Evolutionary conservation across 2,329 filamentous ascomycete genomes (phyloP).

Genomic region (Cytospora mali): DNA sequence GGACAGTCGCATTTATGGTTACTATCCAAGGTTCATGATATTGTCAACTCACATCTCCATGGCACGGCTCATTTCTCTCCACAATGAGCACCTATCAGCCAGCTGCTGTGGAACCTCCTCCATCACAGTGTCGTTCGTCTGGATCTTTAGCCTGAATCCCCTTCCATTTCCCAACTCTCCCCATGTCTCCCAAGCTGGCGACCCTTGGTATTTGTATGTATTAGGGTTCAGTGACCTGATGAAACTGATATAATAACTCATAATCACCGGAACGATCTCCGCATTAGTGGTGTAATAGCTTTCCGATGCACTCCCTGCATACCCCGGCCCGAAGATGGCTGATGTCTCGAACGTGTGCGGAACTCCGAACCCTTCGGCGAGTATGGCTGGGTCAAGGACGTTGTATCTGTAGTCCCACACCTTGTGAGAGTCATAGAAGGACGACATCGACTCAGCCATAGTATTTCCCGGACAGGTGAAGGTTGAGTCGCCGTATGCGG

Average conservation of each 20-base stretch:
- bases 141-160: conserved; percentile 43
- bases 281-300: conserved; percentile 51
- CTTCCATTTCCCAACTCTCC: conserved; percentile 30
- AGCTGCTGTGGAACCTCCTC: conserved; percentile 41
- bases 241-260: conserved; percentile 55
- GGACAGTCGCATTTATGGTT: no score
- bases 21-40: no score
- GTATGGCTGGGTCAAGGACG: conserved; percentile 43
- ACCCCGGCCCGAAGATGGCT: conserved; percentile 51
- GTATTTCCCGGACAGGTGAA: conserved; percentile 49
- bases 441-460: conserved; percentile 54
- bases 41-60: conserved; percentile 36
- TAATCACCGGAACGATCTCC: conserved; percentile 48
- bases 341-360: conserved; percentile 51
- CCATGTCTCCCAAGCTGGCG: conserved; percentile 49
- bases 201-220: conserved; percentile 34
- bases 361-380: conserved; percentile 46
- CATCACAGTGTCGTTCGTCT: conserved; percentile 44
- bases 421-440: conserved; percentile 39
- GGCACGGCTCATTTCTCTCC: conserved; percentile 40
- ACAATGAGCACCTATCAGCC: conserved; percentile 44
- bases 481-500: conserved; percentile 48
- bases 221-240: conserved; percentile 51
- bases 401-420: conserved; percentile 54
- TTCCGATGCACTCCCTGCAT: conserved; percentile 32